Evolutionary conservation across 129 eudicot genomes (phyloP), one percentile per base, ranked within the genome.

Genomic region (Deinandra increscens): DNA sequence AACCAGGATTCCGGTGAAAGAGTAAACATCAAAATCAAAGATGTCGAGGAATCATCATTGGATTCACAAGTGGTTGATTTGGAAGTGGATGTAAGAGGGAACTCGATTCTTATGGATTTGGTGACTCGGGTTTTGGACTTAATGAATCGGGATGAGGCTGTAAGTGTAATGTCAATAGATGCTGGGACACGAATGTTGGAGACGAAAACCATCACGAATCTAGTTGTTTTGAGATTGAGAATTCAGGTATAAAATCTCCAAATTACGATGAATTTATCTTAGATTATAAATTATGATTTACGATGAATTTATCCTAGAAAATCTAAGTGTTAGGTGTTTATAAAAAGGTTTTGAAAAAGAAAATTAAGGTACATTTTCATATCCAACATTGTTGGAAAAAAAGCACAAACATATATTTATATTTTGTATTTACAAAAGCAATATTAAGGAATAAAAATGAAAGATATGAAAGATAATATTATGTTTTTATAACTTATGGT

Each of bases 71-170:
- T 66, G 0, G 65, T 88, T 62, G 86, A 84, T 7, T 58, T 91
- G 81, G 81, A 75, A 71, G 84, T 88, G 78, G 64, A 31, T 10
- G 67, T 78, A 14, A 76, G 84, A 74, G 98, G 91, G 76, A 77
- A 82, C 64, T 23, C 60, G 14, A 77, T 58, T 22, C 45, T 84
- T 17, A 8, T 37, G 34, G 89, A 88, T 79, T 65, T 86, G 78
- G 79, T 68, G 14, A 66, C 67, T 66, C 39, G 83, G 13, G 20
- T 88, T 0, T 4, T 86, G 50, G 88, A 86, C 62, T 84, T 84
- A 60, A 66, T 88, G 67, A 91, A 80, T 60, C 70, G 22, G 11
- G 66, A 76, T 23, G 45, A 75, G 46, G 70, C 76, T 81, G 75
- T 69, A 12, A 74, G 42, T 26, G 63, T 93, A 43, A 2, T 73